phyloP scores from a whole-genome alignment of 2,329 filamentous ascomycete species.

The Aspergillus calidoustus region DNA sequence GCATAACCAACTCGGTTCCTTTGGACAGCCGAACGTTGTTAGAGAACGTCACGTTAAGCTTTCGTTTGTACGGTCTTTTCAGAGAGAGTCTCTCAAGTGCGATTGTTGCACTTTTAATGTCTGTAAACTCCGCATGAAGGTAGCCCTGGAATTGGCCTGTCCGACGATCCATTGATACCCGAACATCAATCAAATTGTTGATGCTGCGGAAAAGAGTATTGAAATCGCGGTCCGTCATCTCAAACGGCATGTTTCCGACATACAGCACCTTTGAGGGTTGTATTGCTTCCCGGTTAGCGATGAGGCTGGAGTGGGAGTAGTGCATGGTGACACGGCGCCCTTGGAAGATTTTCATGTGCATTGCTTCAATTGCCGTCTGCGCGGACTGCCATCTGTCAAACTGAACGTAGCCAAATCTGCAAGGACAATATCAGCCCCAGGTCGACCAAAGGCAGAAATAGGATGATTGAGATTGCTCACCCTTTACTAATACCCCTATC shows the following conservation, averaged over 20 bases:
- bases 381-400: slow-evolving; percentile 61
- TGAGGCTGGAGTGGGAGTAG: slow-evolving; percentile 51
- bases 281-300: slow-evolving; percentile 30
- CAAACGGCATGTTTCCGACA: slow-evolving; percentile 84
- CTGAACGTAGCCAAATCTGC: slow-evolving; percentile 69
- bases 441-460: no score
- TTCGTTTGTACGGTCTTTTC: slow-evolving; percentile 68
- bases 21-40: slow-evolving; percentile 12
- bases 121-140: slow-evolving; percentile 79
- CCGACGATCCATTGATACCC: slow-evolving; percentile 79
- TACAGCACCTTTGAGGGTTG: slow-evolving; percentile 70
- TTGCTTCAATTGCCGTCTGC: slow-evolving; percentile 58
- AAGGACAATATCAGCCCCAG: slow-evolving; percentile 1
- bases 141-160: slow-evolving; percentile 84
- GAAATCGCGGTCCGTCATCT: slow-evolving; percentile 82
- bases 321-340: slow-evolving; percentile 68
- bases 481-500: slow-evolving; percentile 69
- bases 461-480: slow-evolving; percentile 46
- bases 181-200: slow-evolving; percentile 72
- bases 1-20: background rate
- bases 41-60: slow-evolving; percentile 69
- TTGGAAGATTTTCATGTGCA: slow-evolving; percentile 65
- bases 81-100: slow-evolving; percentile 62
- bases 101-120: slow-evolving; percentile 66
- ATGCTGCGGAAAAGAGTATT: slow-evolving; percentile 76